Conservation (phyloP, 164 flowering plant genomes). For the Vitis rotundifolia region DNA sequence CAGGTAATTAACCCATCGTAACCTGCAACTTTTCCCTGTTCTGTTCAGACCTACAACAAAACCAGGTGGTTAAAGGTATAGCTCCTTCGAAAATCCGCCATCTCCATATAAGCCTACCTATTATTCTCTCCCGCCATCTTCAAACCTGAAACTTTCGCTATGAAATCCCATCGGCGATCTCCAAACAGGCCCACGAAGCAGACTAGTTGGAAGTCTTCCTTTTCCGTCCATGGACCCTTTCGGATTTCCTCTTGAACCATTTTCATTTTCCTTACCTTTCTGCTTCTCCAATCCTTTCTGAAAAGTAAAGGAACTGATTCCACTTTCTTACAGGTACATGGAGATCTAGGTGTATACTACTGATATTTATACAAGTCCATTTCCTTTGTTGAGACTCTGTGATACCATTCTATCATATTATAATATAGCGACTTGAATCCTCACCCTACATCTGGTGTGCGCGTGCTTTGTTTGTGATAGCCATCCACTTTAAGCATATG, state of each 20-base stretch:
- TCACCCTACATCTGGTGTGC: slow-evolving; percentile 31
- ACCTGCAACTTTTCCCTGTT: slow-evolving; percentile 98
- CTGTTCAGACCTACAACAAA: slow-evolving; percentile 90
- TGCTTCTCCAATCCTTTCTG: slow-evolving; percentile 3
- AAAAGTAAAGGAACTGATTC: not conserved
- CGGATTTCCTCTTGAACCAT: slow-evolving; percentile 61
- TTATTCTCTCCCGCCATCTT: slow-evolving; percentile 87
- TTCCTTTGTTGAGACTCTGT: not conserved
- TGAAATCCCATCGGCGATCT: slow-evolving; percentile 96
- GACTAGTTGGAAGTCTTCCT: slow-evolving; percentile 80
- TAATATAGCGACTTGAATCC: slow-evolving; percentile 19
- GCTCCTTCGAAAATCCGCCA: slow-evolving; percentile 32
- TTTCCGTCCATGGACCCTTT: slow-evolving; percentile 98
- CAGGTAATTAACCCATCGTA: slow-evolving; percentile 95
- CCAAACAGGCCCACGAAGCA: slow-evolving; percentile 81
- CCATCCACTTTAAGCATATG: slow-evolving; percentile 23
- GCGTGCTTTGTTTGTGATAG: slow-evolving; percentile 24
- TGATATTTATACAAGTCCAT: slow-evolving; percentile 21
- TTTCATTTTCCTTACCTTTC: slow-evolving; percentile 16
- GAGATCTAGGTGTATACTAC: slow-evolving; percentile 10
- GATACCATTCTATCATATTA: slow-evolving; percentile 15
- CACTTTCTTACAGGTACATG: slow-evolving; percentile 14
- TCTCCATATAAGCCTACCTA: slow-evolving; percentile 60
- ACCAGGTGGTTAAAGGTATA: slow-evolving; percentile 39
- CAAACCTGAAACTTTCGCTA: slow-evolving; percentile 99